Evolutionary conservation across 768 basidiomycete genomes (phyloP).

Genomic region (Mycena vitilis): DNA sequence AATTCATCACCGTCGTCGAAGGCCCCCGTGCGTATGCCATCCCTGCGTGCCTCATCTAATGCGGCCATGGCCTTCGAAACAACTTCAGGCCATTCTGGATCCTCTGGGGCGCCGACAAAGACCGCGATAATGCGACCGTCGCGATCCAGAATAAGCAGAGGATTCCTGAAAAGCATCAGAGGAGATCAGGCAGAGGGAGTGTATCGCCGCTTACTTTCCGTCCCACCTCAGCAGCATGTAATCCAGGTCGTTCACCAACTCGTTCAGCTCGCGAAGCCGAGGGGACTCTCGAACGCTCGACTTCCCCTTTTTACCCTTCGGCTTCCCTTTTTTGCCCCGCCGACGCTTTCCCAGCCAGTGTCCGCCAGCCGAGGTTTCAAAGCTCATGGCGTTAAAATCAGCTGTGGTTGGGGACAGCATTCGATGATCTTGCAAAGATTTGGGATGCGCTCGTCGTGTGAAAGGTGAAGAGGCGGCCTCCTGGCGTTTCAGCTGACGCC

Average conservation of each 20-base stretch:
- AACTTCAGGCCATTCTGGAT: slow-evolving; percentile 18
- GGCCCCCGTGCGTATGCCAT: neutral
- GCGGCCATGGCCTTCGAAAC: slow-evolving; percentile 12
- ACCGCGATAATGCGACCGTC: slow-evolving; percentile 20
- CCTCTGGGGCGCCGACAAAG: slow-evolving; percentile 33
- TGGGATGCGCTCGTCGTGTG: neutral
- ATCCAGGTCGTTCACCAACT: neutral
- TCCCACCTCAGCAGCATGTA: slow-evolving; percentile 9
- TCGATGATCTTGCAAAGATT: neutral
- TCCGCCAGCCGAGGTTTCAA: neutral
- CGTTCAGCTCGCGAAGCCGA: neutral
- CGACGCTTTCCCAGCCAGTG: neutral
- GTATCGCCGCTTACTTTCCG: slow-evolving; percentile 10
- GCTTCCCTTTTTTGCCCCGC: neutral
- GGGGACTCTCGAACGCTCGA: no score
- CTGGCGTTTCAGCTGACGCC: slow-evolving; percentile 2
- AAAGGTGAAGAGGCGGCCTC: neutral
- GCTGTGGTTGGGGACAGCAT: neutral
- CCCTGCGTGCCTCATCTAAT: slow-evolving; percentile 7
- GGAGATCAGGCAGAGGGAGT: neutral
- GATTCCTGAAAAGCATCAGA: neutral
- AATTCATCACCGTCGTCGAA: slow-evolving; percentile 18
- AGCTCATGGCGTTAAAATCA: neutral
- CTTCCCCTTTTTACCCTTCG: neutral
- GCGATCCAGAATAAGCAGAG: slow-evolving; percentile 20